phyloP scores from a whole-genome alignment of 2,329 filamentous ascomycete genomes.

The Xylaria sp. region DNA sequence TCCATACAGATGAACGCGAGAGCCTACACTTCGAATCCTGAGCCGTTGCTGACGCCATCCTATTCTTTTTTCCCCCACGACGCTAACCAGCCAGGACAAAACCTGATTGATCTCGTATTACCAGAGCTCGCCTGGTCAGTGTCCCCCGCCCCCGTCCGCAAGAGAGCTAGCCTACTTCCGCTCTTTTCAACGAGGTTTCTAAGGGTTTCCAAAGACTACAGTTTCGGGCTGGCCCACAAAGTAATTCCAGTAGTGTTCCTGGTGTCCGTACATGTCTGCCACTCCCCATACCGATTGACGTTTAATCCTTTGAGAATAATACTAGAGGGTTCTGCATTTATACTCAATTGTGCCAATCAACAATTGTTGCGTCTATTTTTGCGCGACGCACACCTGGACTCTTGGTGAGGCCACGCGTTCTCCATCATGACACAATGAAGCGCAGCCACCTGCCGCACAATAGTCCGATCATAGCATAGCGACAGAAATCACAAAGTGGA shows the following conservation, averaged over 20 bases:
- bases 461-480: neutral
- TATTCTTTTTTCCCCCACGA: neutral
- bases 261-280: neutral
- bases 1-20: neutral
- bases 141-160: neutral
- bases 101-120: slow-evolving; percentile 7
- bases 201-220: too few relatives aligned
- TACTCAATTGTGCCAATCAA: too few relatives aligned
- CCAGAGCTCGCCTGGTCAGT: too few relatives aligned
- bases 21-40: neutral
- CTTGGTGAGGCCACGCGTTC: neutral
- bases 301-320: too few relatives aligned
- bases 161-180: neutral
- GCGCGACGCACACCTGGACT: too few relatives aligned
- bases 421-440: neutral
- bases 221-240: too few relatives aligned
- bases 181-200: neutral
- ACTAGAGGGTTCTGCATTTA: too few relatives aligned
- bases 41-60: slow-evolving; percentile 15
- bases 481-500: neutral
- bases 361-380: too few relatives aligned
- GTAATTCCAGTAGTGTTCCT: neutral
- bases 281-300: too few relatives aligned
- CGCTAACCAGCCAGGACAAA: neutral
- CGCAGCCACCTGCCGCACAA: neutral